These are phyloP conservation scores for Ogataea kodamae DNA, from an alignment of 805 yeast species.

Conservation along the genomic window DNA sequence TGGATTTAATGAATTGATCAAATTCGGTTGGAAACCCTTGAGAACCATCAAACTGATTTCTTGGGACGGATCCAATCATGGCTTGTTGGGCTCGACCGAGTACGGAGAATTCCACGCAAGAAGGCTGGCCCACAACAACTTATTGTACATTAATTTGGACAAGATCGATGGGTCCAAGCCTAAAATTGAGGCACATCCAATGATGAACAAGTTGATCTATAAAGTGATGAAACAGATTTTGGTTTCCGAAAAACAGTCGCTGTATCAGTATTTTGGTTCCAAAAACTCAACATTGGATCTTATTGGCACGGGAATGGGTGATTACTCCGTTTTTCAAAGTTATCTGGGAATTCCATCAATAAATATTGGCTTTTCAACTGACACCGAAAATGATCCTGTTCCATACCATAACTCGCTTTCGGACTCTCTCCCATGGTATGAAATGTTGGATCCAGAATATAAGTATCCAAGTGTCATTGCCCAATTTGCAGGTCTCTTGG, in stretches of 20 bases:
- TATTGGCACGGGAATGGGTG: conserved; percentile 49
- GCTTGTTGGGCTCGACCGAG: conserved; percentile 54
- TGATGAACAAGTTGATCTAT: conserved; percentile 43
- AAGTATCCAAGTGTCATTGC: conserved; percentile 54
- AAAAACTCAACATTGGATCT: conserved; percentile 36
- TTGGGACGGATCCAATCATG: conserved; percentile 48
- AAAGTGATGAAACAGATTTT: conserved; percentile 46
- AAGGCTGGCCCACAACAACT: conserved; percentile 39
- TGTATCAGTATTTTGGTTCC: conserved; percentile 47
- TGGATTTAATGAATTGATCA: conserved; percentile 42
- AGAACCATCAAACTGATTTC: conserved; percentile 38
- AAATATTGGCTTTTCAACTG: conserved; percentile 41
- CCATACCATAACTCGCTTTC: conserved; percentile 55
- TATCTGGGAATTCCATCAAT: conserved; percentile 66
- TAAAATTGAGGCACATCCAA: conserved; percentile 51
- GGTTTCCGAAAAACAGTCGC: conserved; percentile 37
- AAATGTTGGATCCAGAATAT: conserved; percentile 43
- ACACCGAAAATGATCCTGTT: conserved; percentile 43
- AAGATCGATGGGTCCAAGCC: conserved; percentile 53
- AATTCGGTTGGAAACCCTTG: conserved; percentile 44
- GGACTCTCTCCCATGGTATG: conserved; percentile 58
- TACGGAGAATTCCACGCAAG: conserved; percentile 47
- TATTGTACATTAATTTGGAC: conserved; percentile 51
- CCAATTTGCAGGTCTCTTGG: conserved; percentile 54
- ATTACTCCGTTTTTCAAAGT: conserved; percentile 58